Percentiles rank a stretch among this genome's conserved stretches.
These are phyloP conservation scores for Pulveroboletus sp. DNA, from an alignment of 768 basidiomycete genomes.

Conservation along the genomic window DNA sequence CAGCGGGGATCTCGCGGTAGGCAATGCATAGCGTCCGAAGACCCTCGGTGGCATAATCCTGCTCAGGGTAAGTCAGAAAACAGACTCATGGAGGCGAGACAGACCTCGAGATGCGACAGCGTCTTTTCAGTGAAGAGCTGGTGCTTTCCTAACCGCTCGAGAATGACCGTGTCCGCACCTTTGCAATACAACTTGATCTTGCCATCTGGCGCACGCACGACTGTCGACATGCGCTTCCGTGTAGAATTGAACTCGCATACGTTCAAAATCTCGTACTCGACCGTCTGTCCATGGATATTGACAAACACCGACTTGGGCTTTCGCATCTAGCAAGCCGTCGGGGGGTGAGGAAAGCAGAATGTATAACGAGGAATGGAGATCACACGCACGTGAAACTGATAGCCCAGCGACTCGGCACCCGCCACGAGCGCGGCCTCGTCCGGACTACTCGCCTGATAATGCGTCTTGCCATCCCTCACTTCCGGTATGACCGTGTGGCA, in stretches of 20 bases:
- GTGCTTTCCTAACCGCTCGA: conserved; percentile 85
- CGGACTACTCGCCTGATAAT: conserved; percentile 95
- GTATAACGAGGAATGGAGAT: neutral
- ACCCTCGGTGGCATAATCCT: conserved; percentile 98
- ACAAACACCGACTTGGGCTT: conserved; percentile 97
- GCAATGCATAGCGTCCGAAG: conserved; percentile 96
- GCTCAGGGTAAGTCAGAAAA: neutral
- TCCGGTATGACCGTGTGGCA: conserved; percentile 99
- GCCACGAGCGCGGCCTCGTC: conserved; percentile 96
- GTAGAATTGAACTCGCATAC: conserved; percentile 99
- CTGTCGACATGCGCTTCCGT: conserved; percentile 95
- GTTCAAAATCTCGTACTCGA: conserved; percentile 90
- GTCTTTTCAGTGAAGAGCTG: conserved; percentile 87
- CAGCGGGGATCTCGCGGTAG: conserved; percentile 86
- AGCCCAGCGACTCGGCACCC: conserved; percentile 89
- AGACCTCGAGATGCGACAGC: conserved; percentile 84
- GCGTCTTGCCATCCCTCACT: conserved; percentile 80
- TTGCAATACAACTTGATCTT: conserved; percentile 95
- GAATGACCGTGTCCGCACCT: conserved; percentile 96
- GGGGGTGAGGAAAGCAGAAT: neutral
- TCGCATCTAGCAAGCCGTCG: conserved; percentile 57
- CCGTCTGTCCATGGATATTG: conserved; percentile 63
- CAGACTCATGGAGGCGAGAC: conserved; percentile 7
- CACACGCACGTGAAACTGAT: conserved; percentile 83
- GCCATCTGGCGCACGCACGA: conserved; percentile 84